Evolutionary conservation across 2,329 filamentous ascomycete genomes (phyloP).

Genomic region (Paracoccidioides brasiliensis): DNA sequence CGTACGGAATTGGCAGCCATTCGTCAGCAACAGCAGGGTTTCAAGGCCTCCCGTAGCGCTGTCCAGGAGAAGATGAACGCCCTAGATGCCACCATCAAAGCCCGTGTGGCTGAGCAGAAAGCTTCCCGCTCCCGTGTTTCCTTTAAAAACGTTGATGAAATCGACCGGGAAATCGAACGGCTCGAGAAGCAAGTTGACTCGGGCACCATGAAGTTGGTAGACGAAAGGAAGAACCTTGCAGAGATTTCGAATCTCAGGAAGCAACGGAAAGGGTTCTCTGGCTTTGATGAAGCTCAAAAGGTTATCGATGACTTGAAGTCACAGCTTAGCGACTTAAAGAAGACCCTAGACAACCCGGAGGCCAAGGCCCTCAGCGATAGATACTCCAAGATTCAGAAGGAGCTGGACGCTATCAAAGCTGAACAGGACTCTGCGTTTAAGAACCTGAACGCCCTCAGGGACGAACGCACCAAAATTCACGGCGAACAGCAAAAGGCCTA

Average conservation of each 20-base stretch:
- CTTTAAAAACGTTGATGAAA: conserved; percentile 78
- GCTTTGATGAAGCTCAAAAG: conserved; percentile 76
- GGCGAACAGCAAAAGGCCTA: conserved; percentile 80
- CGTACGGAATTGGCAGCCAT: conserved; percentile 72
- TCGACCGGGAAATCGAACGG: conserved; percentile 67
- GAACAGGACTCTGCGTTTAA: conserved; percentile 88
- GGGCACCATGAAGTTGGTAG: conserved; percentile 86
- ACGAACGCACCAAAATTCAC: conserved; percentile 73
- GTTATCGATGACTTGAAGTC: conserved; percentile 75
- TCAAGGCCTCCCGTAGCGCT: conserved; percentile 66
- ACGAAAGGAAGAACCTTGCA: conserved; percentile 84
- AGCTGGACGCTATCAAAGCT: conserved; percentile 80
- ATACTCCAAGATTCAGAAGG: conserved; percentile 72
- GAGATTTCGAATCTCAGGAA: conserved; percentile 77
- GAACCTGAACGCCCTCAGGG: conserved; percentile 68
- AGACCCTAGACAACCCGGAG: conserved; percentile 81
- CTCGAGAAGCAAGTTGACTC: conserved; percentile 78
- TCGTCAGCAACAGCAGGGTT: conserved; percentile 70
- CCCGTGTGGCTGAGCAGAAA: conserved; percentile 77
- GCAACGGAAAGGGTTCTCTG: conserved; percentile 78
- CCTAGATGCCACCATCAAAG: conserved; percentile 78
- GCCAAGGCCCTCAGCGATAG: conserved; percentile 75
- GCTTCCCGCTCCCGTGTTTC: conserved; percentile 62
- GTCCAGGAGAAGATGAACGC: conserved; percentile 86
- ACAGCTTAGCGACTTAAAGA: conserved; percentile 79